These are phyloP conservation scores for Fusarium coicis DNA, from an alignment of 2,329 filamentous ascomycete species.

Conservation along the genomic window DNA sequence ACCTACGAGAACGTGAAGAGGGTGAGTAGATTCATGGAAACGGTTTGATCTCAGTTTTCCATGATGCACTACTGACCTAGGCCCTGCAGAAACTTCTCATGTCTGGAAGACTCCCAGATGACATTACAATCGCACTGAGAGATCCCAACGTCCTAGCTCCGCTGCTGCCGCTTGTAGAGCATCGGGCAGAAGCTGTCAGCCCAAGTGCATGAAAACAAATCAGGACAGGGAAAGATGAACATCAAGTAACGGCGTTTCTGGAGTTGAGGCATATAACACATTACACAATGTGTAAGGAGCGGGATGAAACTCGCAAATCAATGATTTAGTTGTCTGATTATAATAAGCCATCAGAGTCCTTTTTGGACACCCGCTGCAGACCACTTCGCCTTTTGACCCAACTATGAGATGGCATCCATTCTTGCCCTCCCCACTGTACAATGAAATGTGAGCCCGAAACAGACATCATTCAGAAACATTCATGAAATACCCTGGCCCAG, in stretches of 20 bases:
- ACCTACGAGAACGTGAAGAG: constrained; percentile 79
- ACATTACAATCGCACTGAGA: constrained; percentile 79
- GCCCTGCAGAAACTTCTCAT: constrained; percentile 57
- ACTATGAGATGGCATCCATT: neutral
- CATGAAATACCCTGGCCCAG: constrained; percentile 18
- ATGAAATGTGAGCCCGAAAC: constrained; percentile 24
- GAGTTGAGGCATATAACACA: constrained; percentile 16
- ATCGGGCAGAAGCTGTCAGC: constrained; percentile 65
- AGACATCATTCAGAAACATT: constrained; percentile 36
- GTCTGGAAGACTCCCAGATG: constrained; percentile 69
- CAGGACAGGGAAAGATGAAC: neutral
- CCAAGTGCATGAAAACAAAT: constrained; percentile 15
- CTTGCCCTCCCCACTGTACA: neutral
- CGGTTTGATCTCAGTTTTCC: neutral
- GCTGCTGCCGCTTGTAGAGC: constrained; percentile 76
- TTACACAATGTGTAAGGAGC: constrained; percentile 4
- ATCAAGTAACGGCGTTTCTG: constrained; percentile 27
- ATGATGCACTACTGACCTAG: neutral
- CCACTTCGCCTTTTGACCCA: constrained; percentile 2
- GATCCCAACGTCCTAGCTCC: constrained; percentile 82
- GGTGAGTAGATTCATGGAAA: constrained; percentile 58
- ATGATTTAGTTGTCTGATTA: constrained; percentile 35
- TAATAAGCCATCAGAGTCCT: constrained; percentile 21
- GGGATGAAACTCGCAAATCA: constrained; percentile 14
- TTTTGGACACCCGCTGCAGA: constrained; percentile 3